Base-by-base conservation (phyloP, 805 yeast species). In the Cyberlindnera mycetangii region DNA sequence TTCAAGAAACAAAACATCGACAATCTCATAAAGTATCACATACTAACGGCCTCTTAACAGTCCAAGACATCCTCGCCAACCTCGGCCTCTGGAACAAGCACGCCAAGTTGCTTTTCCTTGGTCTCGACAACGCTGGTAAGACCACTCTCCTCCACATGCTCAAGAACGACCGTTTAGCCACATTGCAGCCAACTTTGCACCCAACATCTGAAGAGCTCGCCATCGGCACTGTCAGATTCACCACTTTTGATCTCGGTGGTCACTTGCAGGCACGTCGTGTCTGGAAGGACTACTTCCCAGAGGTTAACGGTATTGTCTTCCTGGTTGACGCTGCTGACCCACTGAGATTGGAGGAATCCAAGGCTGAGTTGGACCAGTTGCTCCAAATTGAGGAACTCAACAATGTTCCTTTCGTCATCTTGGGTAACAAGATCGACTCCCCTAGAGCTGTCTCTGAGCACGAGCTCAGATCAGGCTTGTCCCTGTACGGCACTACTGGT, bases 251-350 rank as follows among this genome's bases (percentile, higher is more conserved):
- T 68, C 77, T 93, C 58, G 99, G 99, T 69, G 99, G 99, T 35
- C 99, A 93, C 74, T 84, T 80, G 67, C 97, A 92, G 71, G 98
- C 99, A 39, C 90, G 99, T 72, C 89, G 99, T 71, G 81, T 93
- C 64, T 93, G 99, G 99, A 90, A 90, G 66, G 98, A 93, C 67
- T 93, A 93, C 69, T 93, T 93, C 84, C 99, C 99, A 48, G 99
- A 93, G 71, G 99, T 93, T 39, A 87, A 89, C 67, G 99, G 97
- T 45, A 93, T 93, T 55, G 98, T 93, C 25, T 93, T 86, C 68
- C 74, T 93, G 48, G 97, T 93, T 25, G 99, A 93, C 66, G 95
- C 96, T 45, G 98, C 98, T 44, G 99, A 93, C 65, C 83, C 93
- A 31, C 96, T 84, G 65, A 85, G 99, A 69, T 86, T 93, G 59